Evolutionary conservation across 2,329 filamentous ascomycete species (phyloP), one percentile per base, ranked within the genome.

Genomic region (Pseudogymnoascus sp.): DNA sequence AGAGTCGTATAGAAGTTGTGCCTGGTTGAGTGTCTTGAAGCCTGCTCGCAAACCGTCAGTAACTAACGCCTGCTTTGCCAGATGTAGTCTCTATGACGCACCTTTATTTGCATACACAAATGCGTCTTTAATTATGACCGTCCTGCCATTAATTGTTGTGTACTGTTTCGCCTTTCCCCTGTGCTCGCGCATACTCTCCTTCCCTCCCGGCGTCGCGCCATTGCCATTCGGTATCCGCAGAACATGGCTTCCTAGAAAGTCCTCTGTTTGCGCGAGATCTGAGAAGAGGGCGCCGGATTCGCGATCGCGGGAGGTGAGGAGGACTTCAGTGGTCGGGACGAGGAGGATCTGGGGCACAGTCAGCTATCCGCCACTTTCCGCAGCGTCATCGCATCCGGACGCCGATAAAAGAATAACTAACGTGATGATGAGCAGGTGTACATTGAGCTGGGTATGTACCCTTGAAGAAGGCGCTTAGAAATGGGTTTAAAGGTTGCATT

Each of bases 401-500:
- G n/a, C 33, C 23, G 1, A 31, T 26, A 61, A 40, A 42, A 23
- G 38, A 26, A 68, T 13, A 64, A 65, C 78, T 70, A 80, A 87
- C 85, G 81, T 97, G 91, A 76, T 96, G 91, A 77, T 95, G 89
- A 68, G 92, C 84, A 63, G 95, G 93, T 67, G 88, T 86, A 82
- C 95, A 97, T 87, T 97, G 93, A 72, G 89, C 82, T 70, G 90
- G 89, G 75, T 97, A 84, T 76, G 91, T 87, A 85, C 92, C 97
- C 82, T 91, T 92, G 84, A 97, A 97, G 87, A 99, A 97, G 83
- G 93, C 92, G 82, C 90, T 88, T 77, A 99, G 84, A 80, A 97
- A 97, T 77, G 95, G 95, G 80, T 99, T 99, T 87, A 97, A 84
- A 81, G 95, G 91, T 88, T 93, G 93, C 93, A 96, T 96, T 87